A percentile compares a stretch with the other conserved stretches of the same genome.
Conservation (phyloP, 768 basidiomycete genomes). For the Crassisporium funariophilum region DNA sequence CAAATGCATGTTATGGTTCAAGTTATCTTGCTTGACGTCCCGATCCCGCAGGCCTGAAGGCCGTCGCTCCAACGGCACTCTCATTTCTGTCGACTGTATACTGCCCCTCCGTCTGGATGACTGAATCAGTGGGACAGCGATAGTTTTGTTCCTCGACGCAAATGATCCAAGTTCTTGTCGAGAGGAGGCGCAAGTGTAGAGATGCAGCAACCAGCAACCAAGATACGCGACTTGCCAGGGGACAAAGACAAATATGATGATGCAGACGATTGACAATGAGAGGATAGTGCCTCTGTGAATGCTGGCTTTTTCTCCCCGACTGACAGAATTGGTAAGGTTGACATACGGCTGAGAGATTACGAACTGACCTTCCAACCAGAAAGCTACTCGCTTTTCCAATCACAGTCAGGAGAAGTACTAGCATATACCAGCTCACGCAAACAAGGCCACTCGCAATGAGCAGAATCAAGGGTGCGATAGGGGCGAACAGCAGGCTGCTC, state of each 20-base stretch:
- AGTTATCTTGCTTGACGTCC: conserved; percentile 31
- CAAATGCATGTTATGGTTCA: conserved; percentile 59
- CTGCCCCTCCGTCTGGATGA: conserved; percentile 6
- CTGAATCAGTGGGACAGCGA: conserved; percentile 16
- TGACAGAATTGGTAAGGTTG: conserved; percentile 8
- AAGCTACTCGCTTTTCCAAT: conserved; percentile 34
- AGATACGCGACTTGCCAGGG: conserved; percentile 94
- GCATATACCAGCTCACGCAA: conserved; percentile 55
- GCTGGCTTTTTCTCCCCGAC: conserved; percentile 37
- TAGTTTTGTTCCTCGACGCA: not conserved
- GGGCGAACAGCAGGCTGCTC: conserved; percentile 49
- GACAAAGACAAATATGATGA: conserved; percentile 72
- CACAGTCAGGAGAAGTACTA: conserved; percentile 51
- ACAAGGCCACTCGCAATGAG: conserved; percentile 69
- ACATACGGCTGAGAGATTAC: not conserved
- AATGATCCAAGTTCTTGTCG: conserved; percentile 13
- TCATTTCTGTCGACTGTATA: conserved; percentile 6
- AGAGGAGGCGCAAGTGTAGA: conserved; percentile 61
- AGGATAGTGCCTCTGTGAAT: conserved; percentile 51
- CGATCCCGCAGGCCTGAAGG: conserved; percentile 14
- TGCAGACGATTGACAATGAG: conserved; percentile 61
- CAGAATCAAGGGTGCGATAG: conserved; percentile 58
- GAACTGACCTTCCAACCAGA: conserved; percentile 39
- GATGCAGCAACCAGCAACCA: conserved; percentile 79
- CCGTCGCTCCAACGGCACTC: not conserved